phyloP scores from a whole-genome alignment of 2,329 filamentous ascomycete genomes.

The Pezicula neosporulosa region DNA sequence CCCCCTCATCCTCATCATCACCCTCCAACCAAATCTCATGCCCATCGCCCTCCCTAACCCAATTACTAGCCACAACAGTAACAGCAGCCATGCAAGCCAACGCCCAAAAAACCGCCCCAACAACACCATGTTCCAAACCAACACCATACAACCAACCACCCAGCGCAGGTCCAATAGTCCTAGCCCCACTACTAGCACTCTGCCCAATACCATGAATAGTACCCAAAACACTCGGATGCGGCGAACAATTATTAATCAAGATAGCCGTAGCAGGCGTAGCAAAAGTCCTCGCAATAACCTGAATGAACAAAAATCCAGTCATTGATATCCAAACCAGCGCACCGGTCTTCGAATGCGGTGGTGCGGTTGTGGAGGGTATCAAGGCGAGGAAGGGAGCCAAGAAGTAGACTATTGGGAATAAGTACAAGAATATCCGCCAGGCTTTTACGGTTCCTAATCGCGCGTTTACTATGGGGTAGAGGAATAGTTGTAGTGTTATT shows the following conservation, averaged over 20 bases:
- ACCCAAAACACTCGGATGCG: slow-evolving; percentile 54
- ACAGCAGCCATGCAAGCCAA: slow-evolving; percentile 53
- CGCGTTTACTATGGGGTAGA: slow-evolving; percentile 66
- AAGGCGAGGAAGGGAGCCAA: slow-evolving; percentile 69
- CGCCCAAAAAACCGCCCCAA: slow-evolving; percentile 41
- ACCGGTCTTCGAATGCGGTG: slow-evolving; percentile 25
- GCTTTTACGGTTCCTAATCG: slow-evolving; percentile 65
- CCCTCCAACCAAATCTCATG: slow-evolving; percentile 64
- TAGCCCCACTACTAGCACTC: slow-evolving; percentile 53
- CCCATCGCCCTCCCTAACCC: slow-evolving; percentile 58
- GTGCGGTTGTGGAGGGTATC: slow-evolving; percentile 43
- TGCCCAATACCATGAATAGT: slow-evolving; percentile 56
- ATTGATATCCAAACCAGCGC: slow-evolving; percentile 21
- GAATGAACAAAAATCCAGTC: slow-evolving; percentile 47
- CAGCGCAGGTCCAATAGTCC: slow-evolving; percentile 57
- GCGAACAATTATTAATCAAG: slow-evolving; percentile 58
- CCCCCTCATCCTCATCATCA: slow-evolving; percentile 45
- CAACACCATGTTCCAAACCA: slow-evolving; percentile 51
- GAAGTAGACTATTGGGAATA: slow-evolving; percentile 69
- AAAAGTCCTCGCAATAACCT: slow-evolving; percentile 73
- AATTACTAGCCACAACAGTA: slow-evolving; percentile 42
- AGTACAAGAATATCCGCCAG: slow-evolving; percentile 64
- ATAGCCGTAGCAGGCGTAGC: slow-evolving; percentile 56
- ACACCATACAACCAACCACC: slow-evolving; percentile 59
- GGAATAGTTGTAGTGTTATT: slow-evolving; percentile 67